These are phyloP conservation scores for Ogataea saltuana DNA, from an alignment of 805 yeast species.

Conservation along the genomic window DNA sequence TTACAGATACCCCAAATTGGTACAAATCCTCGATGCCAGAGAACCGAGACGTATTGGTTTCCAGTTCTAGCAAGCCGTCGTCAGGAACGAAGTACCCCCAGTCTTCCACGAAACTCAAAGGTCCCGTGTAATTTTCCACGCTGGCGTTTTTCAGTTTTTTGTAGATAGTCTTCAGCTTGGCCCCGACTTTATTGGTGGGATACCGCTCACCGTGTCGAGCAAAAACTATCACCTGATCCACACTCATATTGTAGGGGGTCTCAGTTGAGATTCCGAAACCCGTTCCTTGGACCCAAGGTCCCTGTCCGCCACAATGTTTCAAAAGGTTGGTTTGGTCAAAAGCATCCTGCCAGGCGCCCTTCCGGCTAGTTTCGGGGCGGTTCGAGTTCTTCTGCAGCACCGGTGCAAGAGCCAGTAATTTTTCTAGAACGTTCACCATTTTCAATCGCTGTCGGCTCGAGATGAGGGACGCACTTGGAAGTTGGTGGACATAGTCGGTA, in stretches of 20 bases:
- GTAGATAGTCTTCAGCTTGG: conserved; percentile 27
- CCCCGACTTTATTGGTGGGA: conserved; percentile 49
- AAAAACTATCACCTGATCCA: conserved; percentile 68
- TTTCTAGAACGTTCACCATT: conserved; percentile 7
- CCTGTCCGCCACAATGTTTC: conserved; percentile 49
- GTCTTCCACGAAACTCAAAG: conserved; percentile 53
- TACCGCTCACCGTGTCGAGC: conserved; percentile 82
- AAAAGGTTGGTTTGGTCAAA: conserved; percentile 49
- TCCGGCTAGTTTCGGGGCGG: not conserved
- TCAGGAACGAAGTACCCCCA: conserved; percentile 48
- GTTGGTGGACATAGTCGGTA: too few relatives aligned
- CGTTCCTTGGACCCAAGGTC: conserved; percentile 52
- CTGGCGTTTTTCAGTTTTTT: conserved; percentile 39
- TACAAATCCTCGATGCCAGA: conserved; percentile 53
- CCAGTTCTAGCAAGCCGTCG: conserved; percentile 41
- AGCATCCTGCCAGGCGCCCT: conserved; percentile 31
- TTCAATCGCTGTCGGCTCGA: too few relatives aligned
- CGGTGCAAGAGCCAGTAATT: not conserved
- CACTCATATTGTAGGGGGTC: conserved; percentile 49
- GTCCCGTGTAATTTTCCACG: conserved; percentile 44
- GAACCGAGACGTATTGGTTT: conserved; percentile 51
- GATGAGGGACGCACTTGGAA: too few relatives aligned
- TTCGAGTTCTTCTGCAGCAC: too few relatives aligned
- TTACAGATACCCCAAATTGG: conserved; percentile 49
- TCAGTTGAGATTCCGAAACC: conserved; percentile 56